Conservation (phyloP, 2,329 filamentous ascomycete genomes). For the Alternaria infectoria region DNA sequence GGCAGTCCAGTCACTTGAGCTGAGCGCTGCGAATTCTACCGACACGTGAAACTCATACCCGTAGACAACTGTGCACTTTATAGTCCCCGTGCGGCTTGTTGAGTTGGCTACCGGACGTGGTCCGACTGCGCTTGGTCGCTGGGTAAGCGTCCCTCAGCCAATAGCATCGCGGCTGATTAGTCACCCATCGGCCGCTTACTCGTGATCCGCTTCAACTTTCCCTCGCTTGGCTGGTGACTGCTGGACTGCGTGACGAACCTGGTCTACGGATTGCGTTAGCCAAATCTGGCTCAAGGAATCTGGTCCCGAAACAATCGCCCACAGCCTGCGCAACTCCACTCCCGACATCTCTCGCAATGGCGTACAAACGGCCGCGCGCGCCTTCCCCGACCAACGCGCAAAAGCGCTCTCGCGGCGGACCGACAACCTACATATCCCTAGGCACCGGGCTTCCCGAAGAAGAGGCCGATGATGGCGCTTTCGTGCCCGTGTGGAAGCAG, state of each 20-base stretch:
- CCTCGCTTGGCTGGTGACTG: neutral
- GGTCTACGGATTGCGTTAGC: neutral
- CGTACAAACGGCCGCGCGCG: conserved; percentile 43
- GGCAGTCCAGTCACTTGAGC: neutral
- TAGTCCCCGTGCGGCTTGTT: neutral
- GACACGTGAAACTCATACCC: neutral
- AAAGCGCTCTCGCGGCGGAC: conserved; percentile 73
- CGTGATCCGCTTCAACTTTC: conserved; percentile 2
- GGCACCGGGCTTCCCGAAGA: conserved; percentile 84
- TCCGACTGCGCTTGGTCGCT: neutral
- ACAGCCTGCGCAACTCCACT: neutral
- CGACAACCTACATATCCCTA: conserved; percentile 47
- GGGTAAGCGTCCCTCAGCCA: neutral
- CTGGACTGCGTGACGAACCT: neutral
- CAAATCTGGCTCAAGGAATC: neutral
- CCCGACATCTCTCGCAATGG: conserved; percentile 23
- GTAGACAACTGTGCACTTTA: neutral
- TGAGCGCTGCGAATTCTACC: neutral
- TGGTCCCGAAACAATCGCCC: neutral
- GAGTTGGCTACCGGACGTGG: neutral
- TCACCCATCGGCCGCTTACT: conserved; percentile 3
- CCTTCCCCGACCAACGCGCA: conserved; percentile 55
- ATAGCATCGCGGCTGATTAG: conserved; percentile 5
- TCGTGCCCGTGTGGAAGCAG: conserved; percentile 97
- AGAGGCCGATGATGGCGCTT: conserved; percentile 86